A percentile compares a stretch with the other conserved stretches of the same genome.
Evolutionary conservation across 2,329 filamentous ascomycete genomes (phyloP).

Genomic region (Clathrospora elynae): DNA sequence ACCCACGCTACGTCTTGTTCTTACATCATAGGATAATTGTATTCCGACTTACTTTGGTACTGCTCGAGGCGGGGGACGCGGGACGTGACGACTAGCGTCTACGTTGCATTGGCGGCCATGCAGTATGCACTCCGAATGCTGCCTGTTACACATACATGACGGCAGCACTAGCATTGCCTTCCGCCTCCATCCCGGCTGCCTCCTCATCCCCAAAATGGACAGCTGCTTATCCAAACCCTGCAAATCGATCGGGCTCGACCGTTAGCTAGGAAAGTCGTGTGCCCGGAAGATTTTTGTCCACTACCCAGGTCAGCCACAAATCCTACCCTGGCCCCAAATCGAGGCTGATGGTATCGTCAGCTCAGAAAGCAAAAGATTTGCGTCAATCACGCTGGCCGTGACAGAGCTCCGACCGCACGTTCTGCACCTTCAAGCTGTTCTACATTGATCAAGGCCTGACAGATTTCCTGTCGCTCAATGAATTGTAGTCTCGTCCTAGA

Average conservation of each 20-base stretch:
- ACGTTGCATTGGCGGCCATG: not conserved
- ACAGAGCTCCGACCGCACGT: slow-evolving; percentile 27
- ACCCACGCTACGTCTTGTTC: too few species aligned
- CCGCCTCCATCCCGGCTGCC: slow-evolving; percentile 10
- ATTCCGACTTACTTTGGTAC: too few species aligned
- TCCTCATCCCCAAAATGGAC: slow-evolving; percentile 22
- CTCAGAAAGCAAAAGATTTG: slow-evolving; percentile 14
- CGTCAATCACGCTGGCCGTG: slow-evolving; percentile 13
- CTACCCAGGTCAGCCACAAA: slow-evolving; percentile 27
- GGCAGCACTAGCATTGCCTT: not conserved
- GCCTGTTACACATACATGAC: not conserved
- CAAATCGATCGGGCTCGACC: slow-evolving; percentile 32
- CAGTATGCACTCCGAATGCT: too few species aligned
- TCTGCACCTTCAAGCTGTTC: slow-evolving; percentile 31
- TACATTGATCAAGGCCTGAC: slow-evolving; percentile 25
- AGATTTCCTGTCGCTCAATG: slow-evolving; percentile 23
- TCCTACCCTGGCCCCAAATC: slow-evolving; percentile 30
- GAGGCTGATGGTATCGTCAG: slow-evolving; percentile 22
- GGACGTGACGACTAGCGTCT: slow-evolving; percentile 4
- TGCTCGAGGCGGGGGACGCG: slow-evolving; percentile 28
- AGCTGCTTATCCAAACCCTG: slow-evolving; percentile 19
- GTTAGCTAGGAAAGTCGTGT: slow-evolving; percentile 30
- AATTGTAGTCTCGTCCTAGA: not conserved
- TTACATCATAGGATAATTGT: too few species aligned
- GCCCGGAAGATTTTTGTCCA: slow-evolving; percentile 14